Conservation (phyloP, 805 yeast species). For the Metschnikowia anglica region DNA sequence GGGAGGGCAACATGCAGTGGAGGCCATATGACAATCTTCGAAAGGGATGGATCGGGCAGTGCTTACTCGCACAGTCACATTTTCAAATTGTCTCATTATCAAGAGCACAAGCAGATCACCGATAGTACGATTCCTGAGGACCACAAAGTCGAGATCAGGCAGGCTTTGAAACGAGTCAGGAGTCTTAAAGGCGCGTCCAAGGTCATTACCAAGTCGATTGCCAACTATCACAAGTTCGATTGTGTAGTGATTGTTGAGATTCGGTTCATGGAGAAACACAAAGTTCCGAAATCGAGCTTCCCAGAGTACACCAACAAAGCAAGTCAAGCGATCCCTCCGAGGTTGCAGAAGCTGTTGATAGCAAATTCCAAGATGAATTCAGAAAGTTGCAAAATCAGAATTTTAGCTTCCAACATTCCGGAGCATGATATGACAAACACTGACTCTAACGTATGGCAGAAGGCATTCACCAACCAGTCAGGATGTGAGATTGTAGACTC, state of each 20-base stretch:
- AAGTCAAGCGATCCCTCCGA: constrained; percentile 12
- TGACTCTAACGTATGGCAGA: constrained; percentile 41
- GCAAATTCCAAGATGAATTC: constrained; percentile 7
- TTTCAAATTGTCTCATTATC: constrained; percentile 39
- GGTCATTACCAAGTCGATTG: constrained; percentile 37
- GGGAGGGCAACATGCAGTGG: constrained; percentile 60
- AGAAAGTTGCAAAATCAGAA: constrained; percentile 31
- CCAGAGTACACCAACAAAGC: not conserved
- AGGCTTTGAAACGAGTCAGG: constrained; percentile 31
- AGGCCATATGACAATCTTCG: constrained; percentile 46
- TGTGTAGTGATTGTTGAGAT: constrained; percentile 53
- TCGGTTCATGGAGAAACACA: constrained; percentile 46
- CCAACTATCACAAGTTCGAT: constrained; percentile 35
- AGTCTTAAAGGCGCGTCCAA: constrained; percentile 47
- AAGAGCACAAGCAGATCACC: constrained; percentile 5
- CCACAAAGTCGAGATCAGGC: constrained; percentile 19
- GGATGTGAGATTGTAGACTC: constrained; percentile 46
- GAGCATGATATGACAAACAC: constrained; percentile 25
- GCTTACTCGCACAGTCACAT: constrained; percentile 53
- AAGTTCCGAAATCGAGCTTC: constrained; percentile 1
- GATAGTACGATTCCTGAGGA: constrained; percentile 2
- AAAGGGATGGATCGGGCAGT: constrained; percentile 63
- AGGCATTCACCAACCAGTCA: constrained; percentile 50
- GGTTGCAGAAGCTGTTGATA: constrained; percentile 8
- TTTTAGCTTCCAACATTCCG: constrained; percentile 44